phyloP scores from a whole-genome alignment of 2,329 filamentous ascomycete genomes.

The Xylaria sp. region DNA sequence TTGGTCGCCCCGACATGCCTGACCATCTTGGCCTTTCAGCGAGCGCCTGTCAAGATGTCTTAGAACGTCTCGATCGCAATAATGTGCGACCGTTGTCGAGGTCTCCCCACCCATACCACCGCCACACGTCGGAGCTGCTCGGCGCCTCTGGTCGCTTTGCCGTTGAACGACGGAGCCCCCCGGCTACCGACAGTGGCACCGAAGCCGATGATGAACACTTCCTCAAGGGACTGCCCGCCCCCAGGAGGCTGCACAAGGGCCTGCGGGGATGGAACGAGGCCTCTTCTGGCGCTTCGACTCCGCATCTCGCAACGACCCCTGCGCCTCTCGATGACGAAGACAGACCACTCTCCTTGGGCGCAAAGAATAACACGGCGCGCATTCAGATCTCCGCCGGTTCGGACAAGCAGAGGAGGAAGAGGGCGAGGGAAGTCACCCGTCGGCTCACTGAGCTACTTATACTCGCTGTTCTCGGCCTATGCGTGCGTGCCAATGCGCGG shows the following conservation, averaged over 20 bases:
- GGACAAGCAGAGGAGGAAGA: conserved; percentile 57
- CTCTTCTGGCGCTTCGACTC: conserved; percentile 66
- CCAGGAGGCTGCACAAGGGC: conserved; percentile 82
- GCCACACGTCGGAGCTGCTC: conserved; percentile 66
- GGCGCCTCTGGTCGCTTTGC: conserved; percentile 60
- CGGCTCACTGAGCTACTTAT: conserved; percentile 65
- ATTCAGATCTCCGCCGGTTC: conserved; percentile 42
- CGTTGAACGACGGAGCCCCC: conserved; percentile 65
- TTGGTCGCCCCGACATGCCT: conserved; percentile 58
- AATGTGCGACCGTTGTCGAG: conserved; percentile 64
- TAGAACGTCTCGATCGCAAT: conserved; percentile 50
- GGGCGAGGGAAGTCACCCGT: conserved; percentile 63
- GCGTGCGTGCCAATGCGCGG: conserved; percentile 60
- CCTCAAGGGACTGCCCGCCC: conserved; percentile 84
- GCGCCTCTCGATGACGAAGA: conserved; percentile 56
- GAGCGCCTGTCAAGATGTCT: conserved; percentile 47
- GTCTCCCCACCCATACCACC: conserved; percentile 76
- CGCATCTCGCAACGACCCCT: conserved; percentile 63
- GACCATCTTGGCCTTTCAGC: conserved; percentile 55
- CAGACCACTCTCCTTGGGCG: conserved; percentile 36
- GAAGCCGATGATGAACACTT: conserved; percentile 96
- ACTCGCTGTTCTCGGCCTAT: conserved; percentile 59
- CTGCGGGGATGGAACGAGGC: conserved; percentile 70
- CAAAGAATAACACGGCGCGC: conserved; percentile 40
- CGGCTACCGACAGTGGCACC: conserved; percentile 88